Evolutionary conservation across 495 filamentous ascomycete genomes (phyloP).

Genomic region (Glonium stellatum): DNA sequence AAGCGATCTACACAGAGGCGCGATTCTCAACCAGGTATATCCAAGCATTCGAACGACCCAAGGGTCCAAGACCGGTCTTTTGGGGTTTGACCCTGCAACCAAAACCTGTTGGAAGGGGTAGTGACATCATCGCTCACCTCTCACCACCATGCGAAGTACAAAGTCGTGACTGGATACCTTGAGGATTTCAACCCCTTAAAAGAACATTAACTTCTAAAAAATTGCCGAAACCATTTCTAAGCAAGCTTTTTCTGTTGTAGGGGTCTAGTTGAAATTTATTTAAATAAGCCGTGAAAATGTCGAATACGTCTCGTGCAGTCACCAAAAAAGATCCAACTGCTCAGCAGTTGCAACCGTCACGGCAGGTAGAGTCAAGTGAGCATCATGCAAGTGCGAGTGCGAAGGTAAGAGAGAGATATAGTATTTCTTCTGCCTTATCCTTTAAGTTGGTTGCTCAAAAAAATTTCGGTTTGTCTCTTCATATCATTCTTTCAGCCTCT

Average conservation of each 20-base stretch:
- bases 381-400: conserved; percentile 19
- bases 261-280: background rate
- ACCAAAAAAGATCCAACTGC: conserved; percentile 16
- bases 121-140: conserved; percentile 12
- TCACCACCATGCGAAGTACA: conserved; percentile 1
- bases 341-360: conserved; percentile 13
- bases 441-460: background rate
- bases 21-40: no score
- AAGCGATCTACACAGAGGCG: no score
- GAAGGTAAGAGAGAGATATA: conserved; percentile 8
- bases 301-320: conserved; percentile 10
- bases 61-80: conserved; percentile 13
- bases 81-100: background rate
- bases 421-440: background rate
- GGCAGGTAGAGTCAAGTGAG: conserved; percentile 20
- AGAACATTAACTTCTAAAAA: background rate
- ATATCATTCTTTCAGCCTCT: background rate
- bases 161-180: conserved; percentile 1
- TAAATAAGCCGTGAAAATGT: background rate
- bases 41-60: conserved; percentile 1
- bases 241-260: background rate
- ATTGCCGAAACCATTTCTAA: background rate
- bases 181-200: background rate
- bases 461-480: background rate
- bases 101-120: conserved; percentile 10